These are phyloP conservation scores for Saturnispora bothae DNA, from an alignment of 805 yeast species.

Conservation along the genomic window DNA sequence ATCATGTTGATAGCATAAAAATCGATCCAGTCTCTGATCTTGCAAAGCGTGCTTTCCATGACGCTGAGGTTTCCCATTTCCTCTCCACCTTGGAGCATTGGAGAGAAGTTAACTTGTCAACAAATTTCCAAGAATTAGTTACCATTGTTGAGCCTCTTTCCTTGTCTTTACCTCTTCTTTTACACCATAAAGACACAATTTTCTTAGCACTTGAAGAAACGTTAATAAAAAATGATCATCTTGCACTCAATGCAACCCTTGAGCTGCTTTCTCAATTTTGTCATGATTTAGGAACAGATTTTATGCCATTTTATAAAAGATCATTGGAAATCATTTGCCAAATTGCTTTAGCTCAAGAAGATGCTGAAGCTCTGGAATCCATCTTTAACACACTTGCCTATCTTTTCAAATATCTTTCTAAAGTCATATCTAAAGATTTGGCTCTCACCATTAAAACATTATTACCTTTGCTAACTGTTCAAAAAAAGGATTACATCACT, in stretches of 20 bases:
- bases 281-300: slow-evolving; percentile 89
- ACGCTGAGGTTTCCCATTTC: slow-evolving; percentile 70
- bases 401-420: slow-evolving; percentile 76
- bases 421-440: slow-evolving; percentile 50
- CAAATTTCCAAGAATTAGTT: slow-evolving; percentile 53
- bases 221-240: slow-evolving; percentile 48
- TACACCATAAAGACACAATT: slow-evolving; percentile 59
- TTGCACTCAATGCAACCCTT: slow-evolving; percentile 69
- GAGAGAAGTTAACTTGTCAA: slow-evolving; percentile 77
- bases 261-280: slow-evolving; percentile 78
- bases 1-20: slow-evolving; percentile 70
- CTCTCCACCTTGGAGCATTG: slow-evolving; percentile 73
- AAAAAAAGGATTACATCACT: slow-evolving; percentile 51
- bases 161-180: slow-evolving; percentile 69
- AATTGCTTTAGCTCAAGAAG: slow-evolving; percentile 38
- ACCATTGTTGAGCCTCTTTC: slow-evolving; percentile 42
- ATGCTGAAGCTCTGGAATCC: slow-evolving; percentile 66
- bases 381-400: slow-evolving; percentile 78
- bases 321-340: slow-evolving; percentile 42
- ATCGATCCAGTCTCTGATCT: slow-evolving; percentile 59
- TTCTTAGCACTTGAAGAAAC: slow-evolving; percentile 31
- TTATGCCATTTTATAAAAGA: slow-evolving; percentile 49
- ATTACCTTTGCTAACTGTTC: slow-evolving; percentile 51
- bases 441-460: slow-evolving; percentile 58
- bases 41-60: slow-evolving; percentile 51